Evolutionary conservation across 1,284 basidiomycete genomes (phyloP).

Genomic region (Tilletia indica): DNA sequence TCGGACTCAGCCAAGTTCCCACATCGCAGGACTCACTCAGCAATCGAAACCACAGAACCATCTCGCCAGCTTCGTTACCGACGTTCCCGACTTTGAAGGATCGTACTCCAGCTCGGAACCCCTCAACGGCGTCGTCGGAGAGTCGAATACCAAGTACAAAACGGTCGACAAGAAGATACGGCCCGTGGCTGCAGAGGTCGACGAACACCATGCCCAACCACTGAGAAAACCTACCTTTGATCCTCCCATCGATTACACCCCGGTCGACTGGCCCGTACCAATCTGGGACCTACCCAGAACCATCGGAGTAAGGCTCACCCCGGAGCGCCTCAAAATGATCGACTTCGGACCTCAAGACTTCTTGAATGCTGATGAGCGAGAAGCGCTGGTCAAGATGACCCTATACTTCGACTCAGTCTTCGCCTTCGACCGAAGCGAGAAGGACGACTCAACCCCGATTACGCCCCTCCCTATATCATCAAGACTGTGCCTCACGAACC

Average conservation of each 20-base stretch:
- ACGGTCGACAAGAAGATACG: slow-evolving; percentile 4
- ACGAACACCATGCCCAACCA: background rate
- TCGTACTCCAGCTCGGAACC: background rate
- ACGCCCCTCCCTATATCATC: background rate
- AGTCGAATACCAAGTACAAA: background rate
- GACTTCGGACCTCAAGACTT: background rate
- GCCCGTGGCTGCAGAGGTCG: background rate
- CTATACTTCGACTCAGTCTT: background rate
- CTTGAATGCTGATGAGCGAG: background rate
- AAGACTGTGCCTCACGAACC: background rate
- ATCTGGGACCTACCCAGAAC: background rate
- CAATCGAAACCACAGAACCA: background rate
- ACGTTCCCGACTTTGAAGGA: too few species aligned
- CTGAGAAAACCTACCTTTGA: background rate
- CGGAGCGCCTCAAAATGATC: background rate
- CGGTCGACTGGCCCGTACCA: background rate
- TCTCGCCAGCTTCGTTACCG: too few species aligned
- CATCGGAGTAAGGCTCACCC: background rate
- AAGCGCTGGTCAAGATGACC: background rate
- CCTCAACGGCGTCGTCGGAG: background rate
- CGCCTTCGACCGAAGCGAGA: background rate
- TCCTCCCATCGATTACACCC: slow-evolving; percentile 1
- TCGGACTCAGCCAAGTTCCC: background rate
- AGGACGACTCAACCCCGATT: background rate
- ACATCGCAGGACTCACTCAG: background rate